Conservation (phyloP, 805 yeast genomes). For the Ogataea naganishii region DNA sequence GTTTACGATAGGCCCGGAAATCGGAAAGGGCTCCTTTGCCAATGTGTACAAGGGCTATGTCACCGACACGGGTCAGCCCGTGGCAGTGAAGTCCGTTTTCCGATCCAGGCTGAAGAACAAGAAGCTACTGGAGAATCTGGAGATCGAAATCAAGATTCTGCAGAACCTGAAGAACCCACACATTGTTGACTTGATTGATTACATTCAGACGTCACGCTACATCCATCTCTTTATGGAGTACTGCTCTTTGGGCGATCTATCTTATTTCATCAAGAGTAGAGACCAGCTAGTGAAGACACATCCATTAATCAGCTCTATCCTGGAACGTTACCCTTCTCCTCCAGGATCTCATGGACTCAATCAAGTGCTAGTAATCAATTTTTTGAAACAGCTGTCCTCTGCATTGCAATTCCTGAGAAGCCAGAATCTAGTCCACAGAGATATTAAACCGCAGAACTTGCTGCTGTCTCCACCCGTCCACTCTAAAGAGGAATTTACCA, state of each 20-base stretch:
- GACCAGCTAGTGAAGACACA: conserved; percentile 63
- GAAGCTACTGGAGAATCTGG: conserved; percentile 83
- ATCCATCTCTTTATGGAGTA: conserved; percentile 93
- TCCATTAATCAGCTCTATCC: conserved; percentile 68
- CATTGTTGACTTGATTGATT: conserved; percentile 79
- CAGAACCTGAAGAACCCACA: conserved; percentile 89
- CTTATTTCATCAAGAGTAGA: conserved; percentile 74
- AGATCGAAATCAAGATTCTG: conserved; percentile 83
- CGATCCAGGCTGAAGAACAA: conserved; percentile 76
- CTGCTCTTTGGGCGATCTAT: conserved; percentile 90
- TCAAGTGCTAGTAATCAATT: conserved; percentile 70
- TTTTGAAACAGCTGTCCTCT: conserved; percentile 76
- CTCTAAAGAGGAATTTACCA: conserved; percentile 49
- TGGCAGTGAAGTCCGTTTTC: conserved; percentile 85
- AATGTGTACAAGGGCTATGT: conserved; percentile 82
- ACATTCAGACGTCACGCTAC: conserved; percentile 63
- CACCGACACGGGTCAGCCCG: conserved; percentile 43
- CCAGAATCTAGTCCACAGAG: conserved; percentile 86
- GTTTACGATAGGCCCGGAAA: conserved; percentile 66
- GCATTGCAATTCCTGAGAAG: conserved; percentile 77
- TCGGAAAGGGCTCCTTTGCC: conserved; percentile 95
- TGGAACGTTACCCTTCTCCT: conserved; percentile 80
- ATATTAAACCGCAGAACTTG: conserved; percentile 88
- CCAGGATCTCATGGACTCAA: conserved; percentile 69
- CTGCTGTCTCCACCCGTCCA: conserved; percentile 76